Conservation (phyloP, 2,329 filamentous ascomycete species). For the Aspergillus uvarum region DNA sequence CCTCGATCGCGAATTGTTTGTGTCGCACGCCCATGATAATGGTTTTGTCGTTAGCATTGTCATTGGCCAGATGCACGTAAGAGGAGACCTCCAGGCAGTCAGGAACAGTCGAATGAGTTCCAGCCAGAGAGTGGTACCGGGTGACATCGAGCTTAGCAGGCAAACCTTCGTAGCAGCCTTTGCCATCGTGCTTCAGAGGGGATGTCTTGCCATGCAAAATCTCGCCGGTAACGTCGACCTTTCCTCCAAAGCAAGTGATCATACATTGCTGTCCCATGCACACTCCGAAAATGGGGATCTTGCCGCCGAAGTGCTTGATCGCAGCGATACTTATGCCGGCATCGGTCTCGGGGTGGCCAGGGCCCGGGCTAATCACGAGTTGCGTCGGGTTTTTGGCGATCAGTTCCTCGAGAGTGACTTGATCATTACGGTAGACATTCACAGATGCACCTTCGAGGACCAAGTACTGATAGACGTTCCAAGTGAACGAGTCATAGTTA, state of each 20-base stretch:
- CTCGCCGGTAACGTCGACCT: constrained; percentile 89
- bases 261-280: constrained; percentile 99
- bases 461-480: constrained; percentile 98
- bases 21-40: constrained; percentile 97
- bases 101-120: constrained; percentile 83
- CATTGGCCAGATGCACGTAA: constrained; percentile 72
- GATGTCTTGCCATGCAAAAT: constrained; percentile 98
- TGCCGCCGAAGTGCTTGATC: constrained; percentile 87
- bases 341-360: constrained; percentile 87
- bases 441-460: constrained; percentile 92
- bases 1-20: constrained; percentile 87
- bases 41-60: constrained; percentile 64
- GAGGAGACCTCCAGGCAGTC: constrained; percentile 85
- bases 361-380: constrained; percentile 90
- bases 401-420: constrained; percentile 81
- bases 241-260: constrained; percentile 86
- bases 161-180: constrained; percentile 86
- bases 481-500: constrained; percentile 99
- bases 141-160: constrained; percentile 82
- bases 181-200: constrained; percentile 79
- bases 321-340: constrained; percentile 91
- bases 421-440: constrained; percentile 87
- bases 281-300: constrained; percentile 93
- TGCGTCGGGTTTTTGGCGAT: constrained; percentile 85
- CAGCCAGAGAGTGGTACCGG: constrained; percentile 92